Evolutionary conservation across 352 stramenopile genomes (phyloP), one percentile per base, ranked within the genome.

Genomic region (Globisporangium apiculatum): DNA sequence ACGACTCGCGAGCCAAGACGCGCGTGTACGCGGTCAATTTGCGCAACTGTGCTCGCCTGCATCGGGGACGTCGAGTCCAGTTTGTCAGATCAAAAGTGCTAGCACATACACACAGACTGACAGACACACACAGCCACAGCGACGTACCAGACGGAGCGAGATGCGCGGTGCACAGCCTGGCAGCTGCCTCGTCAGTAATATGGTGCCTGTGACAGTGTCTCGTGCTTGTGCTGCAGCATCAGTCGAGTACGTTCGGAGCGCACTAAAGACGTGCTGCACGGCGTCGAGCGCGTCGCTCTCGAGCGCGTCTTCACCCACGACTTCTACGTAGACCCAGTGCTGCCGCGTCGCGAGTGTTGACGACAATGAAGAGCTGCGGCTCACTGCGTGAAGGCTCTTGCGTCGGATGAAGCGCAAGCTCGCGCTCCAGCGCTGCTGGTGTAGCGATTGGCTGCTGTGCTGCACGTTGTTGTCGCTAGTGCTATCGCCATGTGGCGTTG

Each of bases 311-410:
- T 77, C 67, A 36, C 65, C 60, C 24, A 75, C 61, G 17, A 88
- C 38, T 51, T 88, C 74, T 2, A 54, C 70, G 55, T 88, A 88
- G 6, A 88, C 66, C 78, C 78, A 85, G 4, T 48, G 51, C 7
- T 31, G 40, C 11, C 7, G 7, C 2, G 24, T 64, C 15, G 18
- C 3, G 11, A 42, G 37, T 4, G 48, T 9, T 38, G 37, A 42
- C n/a, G 31, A 42, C 24, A 31, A 31, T 31, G 24, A 31, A 31
- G 24, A 31, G 4, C 24, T 10, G 17, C 10, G 8, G 2, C 7
- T 31, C n/a, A 14, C 11, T 15, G 57, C 18, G 24, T 67, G 49
- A 36, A 54, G 4, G 31, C 58, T 62, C 54, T 59, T 65, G n/a
- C 65, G 51, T n/a, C 57, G 61, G 18, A 68, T 38, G 45, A 66